Conservation (phyloP, 1,284 basidiomycete genomes). For the Ceratorhiza oryzae-sativae region DNA sequence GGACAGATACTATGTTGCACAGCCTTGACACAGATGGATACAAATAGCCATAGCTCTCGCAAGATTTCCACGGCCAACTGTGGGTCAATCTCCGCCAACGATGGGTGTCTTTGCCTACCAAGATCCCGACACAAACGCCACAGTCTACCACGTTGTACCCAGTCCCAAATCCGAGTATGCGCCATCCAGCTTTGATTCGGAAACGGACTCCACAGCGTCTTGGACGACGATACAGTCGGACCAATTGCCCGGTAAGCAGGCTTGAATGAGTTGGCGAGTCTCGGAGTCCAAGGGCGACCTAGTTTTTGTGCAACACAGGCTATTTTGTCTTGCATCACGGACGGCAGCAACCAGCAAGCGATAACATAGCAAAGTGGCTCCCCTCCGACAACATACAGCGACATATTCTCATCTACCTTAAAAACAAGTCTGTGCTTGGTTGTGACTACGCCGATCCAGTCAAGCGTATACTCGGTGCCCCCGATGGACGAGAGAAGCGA, state of each 20-base stretch:
- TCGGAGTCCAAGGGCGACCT: too few relatives aligned
- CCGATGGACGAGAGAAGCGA: not conserved
- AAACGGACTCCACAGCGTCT: not conserved
- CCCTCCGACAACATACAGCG: constrained; percentile 22
- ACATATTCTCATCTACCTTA: constrained; percentile 1
- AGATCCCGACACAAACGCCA: not conserved
- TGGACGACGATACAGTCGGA: too few relatives aligned
- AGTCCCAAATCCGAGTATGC: not conserved
- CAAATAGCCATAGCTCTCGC: too few relatives aligned
- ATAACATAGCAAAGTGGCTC: constrained; percentile 5
- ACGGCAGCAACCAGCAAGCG: constrained; percentile 17
- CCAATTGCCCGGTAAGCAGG: too few relatives aligned
- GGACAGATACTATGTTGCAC: too few relatives aligned
- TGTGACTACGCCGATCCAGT: constrained; percentile 8
- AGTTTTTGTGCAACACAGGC: not conserved
- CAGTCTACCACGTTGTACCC: not conserved
- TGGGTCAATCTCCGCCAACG: too few relatives aligned
- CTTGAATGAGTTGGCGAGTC: too few relatives aligned
- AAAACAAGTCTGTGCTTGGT: not conserved
- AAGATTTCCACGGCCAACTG: too few relatives aligned
- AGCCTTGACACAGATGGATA: too few relatives aligned
- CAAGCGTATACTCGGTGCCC: not conserved
- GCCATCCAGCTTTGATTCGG: not conserved
- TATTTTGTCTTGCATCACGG: constrained; percentile 29
- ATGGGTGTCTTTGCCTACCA: not conserved